A percentile compares a stretch with the other conserved stretches of the same genome.
Conservation (phyloP, 23 red algal genomes). For the Gracilaria caudata region DNA sequence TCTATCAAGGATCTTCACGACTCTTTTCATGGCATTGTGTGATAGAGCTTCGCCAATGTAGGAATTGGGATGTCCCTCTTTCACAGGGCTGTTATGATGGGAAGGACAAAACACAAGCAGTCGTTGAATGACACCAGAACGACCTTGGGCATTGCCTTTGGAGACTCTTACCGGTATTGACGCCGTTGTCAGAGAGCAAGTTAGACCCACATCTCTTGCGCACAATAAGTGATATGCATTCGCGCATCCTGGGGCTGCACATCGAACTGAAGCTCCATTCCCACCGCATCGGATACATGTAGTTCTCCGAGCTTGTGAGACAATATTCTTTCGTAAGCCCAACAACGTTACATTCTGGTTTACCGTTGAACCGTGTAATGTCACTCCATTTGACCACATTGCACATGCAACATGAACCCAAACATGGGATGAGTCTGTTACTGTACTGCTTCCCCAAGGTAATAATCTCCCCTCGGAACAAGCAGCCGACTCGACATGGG, state of each 20-base stretch:
- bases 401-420: slow-evolving; percentile 55
- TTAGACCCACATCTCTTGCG: slow-evolving; percentile 17
- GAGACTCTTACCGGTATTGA: not conserved
- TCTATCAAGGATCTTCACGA: slow-evolving; percentile 36
- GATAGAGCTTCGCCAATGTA: not conserved
- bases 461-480: slow-evolving; percentile 31
- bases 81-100: not conserved
- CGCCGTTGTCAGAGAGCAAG: slow-evolving; percentile 17
- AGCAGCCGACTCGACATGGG: not conserved
- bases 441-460: slow-evolving; percentile 53
- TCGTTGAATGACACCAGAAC: slow-evolving; percentile 4
- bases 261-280: slow-evolving; percentile 31
- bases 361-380: slow-evolving; percentile 9
- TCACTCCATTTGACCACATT: slow-evolving; percentile 45
- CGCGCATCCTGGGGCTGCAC: slow-evolving; percentile 10
- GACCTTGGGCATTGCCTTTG: not conserved
- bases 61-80: not conserved
- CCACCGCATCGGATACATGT: slow-evolving; percentile 9
- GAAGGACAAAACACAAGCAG: slow-evolving; percentile 47
- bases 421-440: slow-evolving; percentile 20
- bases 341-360: slow-evolving; percentile 30
- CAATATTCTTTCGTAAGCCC: slow-evolving; percentile 37
- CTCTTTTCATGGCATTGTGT: not conserved
- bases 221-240: slow-evolving; percentile 37
- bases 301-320: slow-evolving; percentile 27